Base-by-base conservation (phyloP, 345 rosid species). In the Salix viminalis region DNA sequence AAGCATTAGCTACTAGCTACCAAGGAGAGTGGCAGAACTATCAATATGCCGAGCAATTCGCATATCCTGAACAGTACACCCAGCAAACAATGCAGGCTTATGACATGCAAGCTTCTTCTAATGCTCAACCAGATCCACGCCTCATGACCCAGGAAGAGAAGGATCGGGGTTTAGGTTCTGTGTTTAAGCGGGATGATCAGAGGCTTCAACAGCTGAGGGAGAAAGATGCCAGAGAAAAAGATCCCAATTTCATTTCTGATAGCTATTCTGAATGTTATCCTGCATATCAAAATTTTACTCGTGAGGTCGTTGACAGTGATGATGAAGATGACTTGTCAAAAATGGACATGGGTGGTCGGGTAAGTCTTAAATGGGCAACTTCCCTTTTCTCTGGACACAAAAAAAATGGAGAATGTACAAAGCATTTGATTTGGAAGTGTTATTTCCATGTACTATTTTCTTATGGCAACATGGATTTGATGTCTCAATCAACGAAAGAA, bases 261-360 rank as follows among this genome's bases (percentile, higher is more conserved):
- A 93, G 91, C 78, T 96, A 96, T 81, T 96, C 99, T 44, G 99
- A 96, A 88, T 96, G 99, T 84, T 96, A 96, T 85, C 99, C 99
- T 2, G 98, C 98, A 75, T 93, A 93, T 87, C 99, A 95, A 83
- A 97, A 95, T 82, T 95, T 93, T 77, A 93, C 91, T 82, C 93
- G 94, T 76, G 99, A 95, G 88, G 67, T 95, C 9, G 92, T 90
- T 11, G 98, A 90, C 81, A 95, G 99, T 50, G 99, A 95, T 54
- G 97, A 95, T 32, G 99, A 95, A 80, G 96, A 86, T 83, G 99
- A 95, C 84, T 82, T 95, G 80, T 87, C 98, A 16, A 95, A 95
- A 79, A 95, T 95, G 99, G 99, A 95, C 83, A 93, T 91, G 99
- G 99, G 98, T 68, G 99, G 99, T 75, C 90, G 94, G 84, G 99